Conservation (phyloP, 495 filamentous ascomycete genomes). For the Aspergillus wentii region DNA sequence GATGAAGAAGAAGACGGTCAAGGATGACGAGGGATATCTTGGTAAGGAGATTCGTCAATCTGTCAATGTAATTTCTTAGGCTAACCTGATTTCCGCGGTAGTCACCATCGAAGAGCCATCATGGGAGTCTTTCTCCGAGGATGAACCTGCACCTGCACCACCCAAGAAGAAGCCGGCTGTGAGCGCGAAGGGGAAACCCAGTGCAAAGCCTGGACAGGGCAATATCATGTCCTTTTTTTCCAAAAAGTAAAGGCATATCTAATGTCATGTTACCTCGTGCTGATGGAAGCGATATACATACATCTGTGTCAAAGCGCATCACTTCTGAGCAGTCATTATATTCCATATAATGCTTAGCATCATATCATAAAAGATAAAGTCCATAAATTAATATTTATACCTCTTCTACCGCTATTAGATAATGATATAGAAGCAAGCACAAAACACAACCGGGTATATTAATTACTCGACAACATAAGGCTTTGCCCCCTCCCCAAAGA, state of each 20-base stretch:
- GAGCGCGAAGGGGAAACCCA: slow-evolving; percentile 53
- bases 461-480: slow-evolving; percentile 27
- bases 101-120: slow-evolving; percentile 83
- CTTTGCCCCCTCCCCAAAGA: slow-evolving; percentile 62
- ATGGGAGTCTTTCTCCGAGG: slow-evolving; percentile 96
- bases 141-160: slow-evolving; percentile 65
- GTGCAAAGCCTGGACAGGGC: slow-evolving; percentile 64
- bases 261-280: too few relatives aligned
- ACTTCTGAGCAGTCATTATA: too few relatives aligned
- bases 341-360: too few relatives aligned
- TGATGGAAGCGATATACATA: too few relatives aligned
- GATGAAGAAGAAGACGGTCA: slow-evolving; percentile 82
- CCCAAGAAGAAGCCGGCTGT: slow-evolving; percentile 55
- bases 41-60: slow-evolving; percentile 47
- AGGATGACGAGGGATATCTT: slow-evolving; percentile 92
- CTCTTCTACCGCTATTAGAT: too few relatives aligned
- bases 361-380: too few relatives aligned
- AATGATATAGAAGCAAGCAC: too few relatives aligned
- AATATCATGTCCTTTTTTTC: slow-evolving; percentile 93
- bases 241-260: slow-evolving; percentile 71
- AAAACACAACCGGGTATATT: too few relatives aligned
- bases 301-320: too few relatives aligned
- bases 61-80: neutral
- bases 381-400: too few relatives aligned
- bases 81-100: slow-evolving; percentile 29